Evolutionary conservation across 2,329 filamentous ascomycete species (phyloP), one percentile per base, ranked within the genome.

Genomic region (Paracorniculantispora psalliotae): DNA sequence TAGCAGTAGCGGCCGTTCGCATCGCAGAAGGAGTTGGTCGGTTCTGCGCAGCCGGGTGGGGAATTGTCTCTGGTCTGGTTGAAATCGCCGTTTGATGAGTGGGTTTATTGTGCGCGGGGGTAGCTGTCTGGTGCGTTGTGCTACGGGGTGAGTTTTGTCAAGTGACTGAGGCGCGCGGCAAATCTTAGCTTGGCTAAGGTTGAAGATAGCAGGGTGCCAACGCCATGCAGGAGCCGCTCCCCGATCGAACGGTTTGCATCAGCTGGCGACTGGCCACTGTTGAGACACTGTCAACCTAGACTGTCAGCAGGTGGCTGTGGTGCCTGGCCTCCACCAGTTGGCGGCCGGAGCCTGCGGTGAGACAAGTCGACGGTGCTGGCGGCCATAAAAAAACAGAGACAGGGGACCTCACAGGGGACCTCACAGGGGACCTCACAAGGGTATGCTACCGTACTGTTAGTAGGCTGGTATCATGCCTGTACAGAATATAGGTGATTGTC

Each of bases 91-190:
- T 47, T 47, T 53, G 51, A 56, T 57, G 28, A 41, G 39, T 37
- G 21, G 52, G 54, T 57, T 49, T 21, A 19, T 28, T n/a, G 8
- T 39, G 53, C 12, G 33, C 19, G 44, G 19, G 23, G 44, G 19
- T 47, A 47, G 44, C 15, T 47, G 60, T 35, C 7, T 39, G 12
- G 58, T 62, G 12, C 54, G 56, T 13, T 52, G 56, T 50, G 57
- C 63, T 4, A 66, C 62, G 19, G 62, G 64, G 37, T 65, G 61
- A 37, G 55, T 50, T 25, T 48, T 35, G 48, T 66, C 61, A 26
- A 65, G 53, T 17, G 59, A 55, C 47, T 61, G 44, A 65, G 60
- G 39, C 63, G 59, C 26, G 59, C 52, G 12, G 62, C 61, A 58
- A 63, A 61, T 10, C 58, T 25, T 6, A 58, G 19, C 28, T 33